These are phyloP conservation scores for Phlebiopsis gigantea DNA, from an alignment of 768 basidiomycete genomes.

Conservation along the genomic window DNA sequence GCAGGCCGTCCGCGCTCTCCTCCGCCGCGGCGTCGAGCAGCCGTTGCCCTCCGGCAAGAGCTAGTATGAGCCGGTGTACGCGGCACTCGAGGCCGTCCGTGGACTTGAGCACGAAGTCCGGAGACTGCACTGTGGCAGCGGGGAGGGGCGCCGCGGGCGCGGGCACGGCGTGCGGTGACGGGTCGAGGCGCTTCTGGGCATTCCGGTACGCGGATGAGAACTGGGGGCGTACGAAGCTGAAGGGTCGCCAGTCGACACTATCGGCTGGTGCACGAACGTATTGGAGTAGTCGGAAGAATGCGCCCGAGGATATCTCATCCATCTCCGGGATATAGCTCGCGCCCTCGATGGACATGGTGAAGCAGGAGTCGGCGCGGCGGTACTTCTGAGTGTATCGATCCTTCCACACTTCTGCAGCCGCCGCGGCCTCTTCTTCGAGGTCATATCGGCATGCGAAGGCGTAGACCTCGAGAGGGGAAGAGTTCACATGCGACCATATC, in stretches of 20 bases:
- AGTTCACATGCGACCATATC: not conserved
- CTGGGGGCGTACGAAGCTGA: not conserved
- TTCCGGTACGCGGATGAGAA: not conserved
- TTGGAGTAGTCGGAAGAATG: constrained; percentile 16
- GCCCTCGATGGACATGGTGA: not conserved
- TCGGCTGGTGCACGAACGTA: constrained; percentile 1
- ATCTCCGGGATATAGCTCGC: constrained; percentile 12
- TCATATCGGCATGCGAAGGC: constrained; percentile 15
- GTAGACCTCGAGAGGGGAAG: constrained; percentile 13
- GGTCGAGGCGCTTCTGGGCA: constrained; percentile 1
- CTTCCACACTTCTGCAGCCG: constrained; percentile 8
- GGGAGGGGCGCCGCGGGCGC: not conserved
- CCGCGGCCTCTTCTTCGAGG: constrained; percentile 14
- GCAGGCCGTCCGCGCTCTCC: not conserved
- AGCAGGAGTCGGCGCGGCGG: not conserved
- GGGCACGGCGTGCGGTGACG: not conserved
- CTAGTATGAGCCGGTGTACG: constrained; percentile 13
- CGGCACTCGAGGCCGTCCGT: constrained; percentile 8
- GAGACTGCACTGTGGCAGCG: not conserved
- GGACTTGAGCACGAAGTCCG: constrained; percentile 13
- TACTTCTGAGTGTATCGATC: not conserved
- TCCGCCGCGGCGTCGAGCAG: not conserved
- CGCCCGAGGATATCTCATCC: constrained; percentile 11
- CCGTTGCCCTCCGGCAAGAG: not conserved
- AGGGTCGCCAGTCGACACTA: not conserved